Base-by-base conservation (phyloP, 225 moss, liverwort and hornwort genomes). In the Anthoceros angustus region DNA sequence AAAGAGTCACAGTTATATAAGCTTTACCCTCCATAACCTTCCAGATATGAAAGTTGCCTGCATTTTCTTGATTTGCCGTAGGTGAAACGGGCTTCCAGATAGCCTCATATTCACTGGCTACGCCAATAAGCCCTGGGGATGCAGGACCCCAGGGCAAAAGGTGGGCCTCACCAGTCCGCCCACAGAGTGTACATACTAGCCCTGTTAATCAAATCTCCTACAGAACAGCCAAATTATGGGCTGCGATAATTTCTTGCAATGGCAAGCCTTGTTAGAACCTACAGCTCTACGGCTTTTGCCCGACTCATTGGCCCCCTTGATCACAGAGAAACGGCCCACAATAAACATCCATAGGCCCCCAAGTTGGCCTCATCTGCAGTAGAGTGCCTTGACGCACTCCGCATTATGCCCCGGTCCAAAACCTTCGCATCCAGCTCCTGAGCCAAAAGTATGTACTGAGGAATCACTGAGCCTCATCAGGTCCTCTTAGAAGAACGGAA, bases 391-490 rank as follows among this genome's bases (percentile, higher is more conserved):
- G 18, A 5, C 16, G 45, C 45, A 46, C 16, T 46, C 12, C 16
- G 45, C 45, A 46, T 23, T 20, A 18, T 55, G 18, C 55, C 46
- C 14, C 46, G n/a, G 18, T 55, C 55, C 55, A 9, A 50, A 20
- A 55, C 55, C 55, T 7, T 55, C 55, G 14, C 55, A 20, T 18
- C 14, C 55, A 9, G 18, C 8, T 20, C n/a, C 14, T 23, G 7
- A 18, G 5, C 55, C 55, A 55, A 55, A 15, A 12, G 46, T 48
- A 55, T 23, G 5, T 18, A 15, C n/a, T 23, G 18, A 15, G 55
- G 55, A 55, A 55, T 55, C 55, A 55, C 55, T 20, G 55, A 55
- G 55, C 55, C 55, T 55, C 55, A 55, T 55, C 55, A 55, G 55
- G 55, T 20, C 55, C 55, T 55, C 55, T 55, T 55, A 55, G n/a